Percentiles rank a stretch among this genome's conserved stretches.
Evolutionary conservation across 2,329 filamentous ascomycete genomes (phyloP).

Genomic region (Arachnopeziza araneosa): DNA sequence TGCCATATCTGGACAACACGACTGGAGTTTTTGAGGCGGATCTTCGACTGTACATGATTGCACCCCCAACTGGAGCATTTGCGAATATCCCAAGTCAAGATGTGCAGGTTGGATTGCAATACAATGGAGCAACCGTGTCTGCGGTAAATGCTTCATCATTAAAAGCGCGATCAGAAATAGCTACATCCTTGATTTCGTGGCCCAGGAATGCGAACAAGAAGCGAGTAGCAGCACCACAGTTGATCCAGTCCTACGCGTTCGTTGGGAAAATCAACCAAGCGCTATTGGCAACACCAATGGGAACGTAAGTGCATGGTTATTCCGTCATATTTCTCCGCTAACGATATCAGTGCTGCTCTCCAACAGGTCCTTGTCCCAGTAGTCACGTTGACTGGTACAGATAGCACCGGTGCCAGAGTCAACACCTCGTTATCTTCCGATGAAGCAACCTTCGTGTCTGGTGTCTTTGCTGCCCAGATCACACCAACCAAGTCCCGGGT

Average conservation of each 20-base stretch:
- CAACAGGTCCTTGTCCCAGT: slow-evolving; percentile 61
- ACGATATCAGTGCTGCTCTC: slow-evolving; percentile 35
- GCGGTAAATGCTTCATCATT: slow-evolving; percentile 33
- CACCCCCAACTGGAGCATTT: slow-evolving; percentile 49
- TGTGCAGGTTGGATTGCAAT: slow-evolving; percentile 50
- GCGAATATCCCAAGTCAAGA: slow-evolving; percentile 44
- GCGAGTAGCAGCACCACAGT: slow-evolving; percentile 28
- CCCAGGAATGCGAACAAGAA: slow-evolving; percentile 10
- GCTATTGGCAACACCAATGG: slow-evolving; percentile 49
- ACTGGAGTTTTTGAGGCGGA: slow-evolving; percentile 73
- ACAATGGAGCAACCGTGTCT: slow-evolving; percentile 48
- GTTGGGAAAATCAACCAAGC: slow-evolving; percentile 60
- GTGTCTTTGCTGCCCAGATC: slow-evolving; percentile 55
- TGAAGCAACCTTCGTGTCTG: slow-evolving; percentile 66
- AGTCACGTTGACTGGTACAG: slow-evolving; percentile 59
- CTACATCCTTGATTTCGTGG: slow-evolving; percentile 21
- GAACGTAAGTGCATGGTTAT: slow-evolving; percentile 46
- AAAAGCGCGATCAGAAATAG: slow-evolving; percentile 12
- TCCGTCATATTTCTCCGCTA: slow-evolving; percentile 20
- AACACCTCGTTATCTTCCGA: slow-evolving; percentile 62
- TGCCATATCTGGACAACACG: slow-evolving; percentile 61
- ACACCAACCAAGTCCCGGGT: slow-evolving; percentile 26
- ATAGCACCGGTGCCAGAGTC: slow-evolving; percentile 45
- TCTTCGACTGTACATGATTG: slow-evolving; percentile 66
- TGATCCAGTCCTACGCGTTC: slow-evolving; percentile 62